These are phyloP conservation scores for Xylaria arbuscula DNA, from an alignment of 2,329 filamentous ascomycete species.

Conservation along the genomic window DNA sequence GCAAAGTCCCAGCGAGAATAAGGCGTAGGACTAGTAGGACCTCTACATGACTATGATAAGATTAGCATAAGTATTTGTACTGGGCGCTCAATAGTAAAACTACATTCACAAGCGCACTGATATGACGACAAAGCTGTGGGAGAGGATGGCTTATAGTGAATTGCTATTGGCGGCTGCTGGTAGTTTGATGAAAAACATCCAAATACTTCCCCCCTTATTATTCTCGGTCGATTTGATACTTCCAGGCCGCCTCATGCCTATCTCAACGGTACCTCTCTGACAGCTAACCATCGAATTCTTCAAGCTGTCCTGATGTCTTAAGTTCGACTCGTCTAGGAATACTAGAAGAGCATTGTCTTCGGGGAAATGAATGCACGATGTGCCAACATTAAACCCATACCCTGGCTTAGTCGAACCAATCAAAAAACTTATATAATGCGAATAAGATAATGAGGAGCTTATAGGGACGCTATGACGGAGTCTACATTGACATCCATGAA, in stretches of 20 bases:
- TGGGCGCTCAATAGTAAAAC: too few relatives aligned
- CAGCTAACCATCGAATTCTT: neutral
- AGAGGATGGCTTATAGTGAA: too few relatives aligned
- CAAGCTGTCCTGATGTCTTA: neutral
- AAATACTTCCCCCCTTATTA: too few relatives aligned
- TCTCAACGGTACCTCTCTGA: neutral
- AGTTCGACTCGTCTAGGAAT: neutral
- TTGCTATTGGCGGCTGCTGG: too few relatives aligned
- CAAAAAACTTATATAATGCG: neutral
- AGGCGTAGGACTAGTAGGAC: conserved; percentile 30
- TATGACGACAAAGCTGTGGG: too few relatives aligned
- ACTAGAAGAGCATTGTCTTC: neutral
- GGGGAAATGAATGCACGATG: neutral
- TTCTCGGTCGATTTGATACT: too few relatives aligned
- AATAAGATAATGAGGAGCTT: too few relatives aligned
- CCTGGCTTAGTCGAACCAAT: conserved; percentile 1
- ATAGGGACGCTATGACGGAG: neutral
- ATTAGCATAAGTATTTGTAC: too few relatives aligned
- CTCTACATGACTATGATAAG: too few relatives aligned
- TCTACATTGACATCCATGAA: neutral
- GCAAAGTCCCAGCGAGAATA: conserved; percentile 42
- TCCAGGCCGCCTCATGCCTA: neutral
- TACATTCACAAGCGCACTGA: too few relatives aligned
- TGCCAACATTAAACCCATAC: neutral
- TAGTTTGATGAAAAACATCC: too few relatives aligned